Conservation (phyloP, 1,284 basidiomycete species). For the Ganoderma resinaceum region DNA sequence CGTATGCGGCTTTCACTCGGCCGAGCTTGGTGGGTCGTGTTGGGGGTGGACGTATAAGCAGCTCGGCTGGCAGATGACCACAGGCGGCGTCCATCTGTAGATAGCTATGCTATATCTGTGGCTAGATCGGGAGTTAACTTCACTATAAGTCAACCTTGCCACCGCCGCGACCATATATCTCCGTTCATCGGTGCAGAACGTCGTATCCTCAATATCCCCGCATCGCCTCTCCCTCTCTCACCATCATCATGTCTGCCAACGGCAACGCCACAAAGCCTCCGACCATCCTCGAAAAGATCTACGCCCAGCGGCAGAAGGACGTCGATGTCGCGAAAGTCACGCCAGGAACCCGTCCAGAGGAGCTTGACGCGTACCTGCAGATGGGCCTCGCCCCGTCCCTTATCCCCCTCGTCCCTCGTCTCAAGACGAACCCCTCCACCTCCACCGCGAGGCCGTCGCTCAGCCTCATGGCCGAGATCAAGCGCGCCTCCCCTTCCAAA, state of each 20-base stretch:
- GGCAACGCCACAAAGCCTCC: constrained; percentile 55
- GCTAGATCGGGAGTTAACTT: background rate
- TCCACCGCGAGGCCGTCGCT: constrained; percentile 57
- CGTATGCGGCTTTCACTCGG: constrained; percentile 44
- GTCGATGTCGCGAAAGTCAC: constrained; percentile 62
- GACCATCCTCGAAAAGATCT: constrained; percentile 80
- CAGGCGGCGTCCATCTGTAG: constrained; percentile 40
- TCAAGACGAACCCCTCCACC: constrained; percentile 59
- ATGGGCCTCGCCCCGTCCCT: constrained; percentile 84
- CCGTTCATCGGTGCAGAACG: background rate
- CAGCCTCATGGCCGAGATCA: constrained; percentile 89
- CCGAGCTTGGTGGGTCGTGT: constrained; percentile 42
- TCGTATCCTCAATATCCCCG: background rate
- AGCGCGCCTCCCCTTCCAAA: constrained; percentile 95
- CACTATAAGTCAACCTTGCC: background rate
- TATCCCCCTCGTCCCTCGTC: constrained; percentile 65
- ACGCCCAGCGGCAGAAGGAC: constrained; percentile 63
- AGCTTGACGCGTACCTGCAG: constrained; percentile 72
- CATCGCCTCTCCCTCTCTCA: background rate
- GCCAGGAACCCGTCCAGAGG: constrained; percentile 75
- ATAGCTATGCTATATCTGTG: background rate
- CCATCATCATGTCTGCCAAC: constrained; percentile 9
- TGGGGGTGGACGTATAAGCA: constrained; percentile 57
- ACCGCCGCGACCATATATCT: background rate
- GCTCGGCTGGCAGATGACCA: constrained; percentile 52